Evolutionary conservation across 208 protist species (phyloP).

Genomic region (Wallacemonas sp.): DNA sequence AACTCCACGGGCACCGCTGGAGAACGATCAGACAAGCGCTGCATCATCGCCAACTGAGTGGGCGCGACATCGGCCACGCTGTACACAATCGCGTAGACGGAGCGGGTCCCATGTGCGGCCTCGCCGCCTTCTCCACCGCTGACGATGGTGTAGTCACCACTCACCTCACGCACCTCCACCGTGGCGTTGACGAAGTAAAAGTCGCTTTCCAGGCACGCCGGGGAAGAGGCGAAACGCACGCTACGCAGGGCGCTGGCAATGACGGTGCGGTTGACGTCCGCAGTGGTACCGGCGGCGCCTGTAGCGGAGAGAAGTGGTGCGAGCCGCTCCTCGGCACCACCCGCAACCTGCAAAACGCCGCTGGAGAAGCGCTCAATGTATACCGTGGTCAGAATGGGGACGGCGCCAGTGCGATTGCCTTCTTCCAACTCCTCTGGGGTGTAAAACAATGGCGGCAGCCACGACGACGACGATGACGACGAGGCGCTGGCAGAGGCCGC

Average conservation of each 20-base stretch:
- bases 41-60: constrained; percentile 15
- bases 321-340: background rate
- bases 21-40: constrained; percentile 34
- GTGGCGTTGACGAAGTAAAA: constrained; percentile 37
- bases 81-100: constrained; percentile 39
- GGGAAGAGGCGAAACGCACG: constrained; percentile 48
- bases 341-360: constrained; percentile 47
- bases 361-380: constrained; percentile 34
- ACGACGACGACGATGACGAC: constrained; percentile 6
- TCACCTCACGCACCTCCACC: constrained; percentile 17
- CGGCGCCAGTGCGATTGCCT: background rate
- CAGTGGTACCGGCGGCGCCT: background rate
- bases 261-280: background rate
- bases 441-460: constrained; percentile 39
- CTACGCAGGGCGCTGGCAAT: constrained; percentile 27
- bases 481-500: constrained; percentile 1
- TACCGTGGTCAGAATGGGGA: constrained; percentile 21
- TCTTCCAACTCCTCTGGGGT: background rate
- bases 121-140: background rate
- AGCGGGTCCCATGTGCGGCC: background rate
- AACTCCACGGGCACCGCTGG: constrained; percentile 41
- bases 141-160: constrained; percentile 12
- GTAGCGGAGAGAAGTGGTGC: background rate
- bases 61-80: constrained; percentile 39
- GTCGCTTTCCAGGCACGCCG: constrained; percentile 40